Conservation (phyloP, 768 basidiomycete species). For the Termitomyces sp. region DNA sequence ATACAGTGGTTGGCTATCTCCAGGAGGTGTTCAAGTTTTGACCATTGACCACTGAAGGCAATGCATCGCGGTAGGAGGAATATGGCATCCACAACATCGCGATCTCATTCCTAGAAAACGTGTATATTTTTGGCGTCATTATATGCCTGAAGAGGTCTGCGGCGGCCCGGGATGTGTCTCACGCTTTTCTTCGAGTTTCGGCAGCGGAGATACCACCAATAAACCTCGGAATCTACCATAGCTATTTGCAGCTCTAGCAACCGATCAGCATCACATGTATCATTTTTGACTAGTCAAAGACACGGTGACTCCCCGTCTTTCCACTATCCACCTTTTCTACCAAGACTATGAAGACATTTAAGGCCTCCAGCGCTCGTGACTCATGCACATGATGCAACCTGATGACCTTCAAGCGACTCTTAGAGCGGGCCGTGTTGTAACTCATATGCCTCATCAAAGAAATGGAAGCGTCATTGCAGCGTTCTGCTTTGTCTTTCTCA, state of each 20-base stretch:
- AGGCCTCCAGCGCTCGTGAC: neutral
- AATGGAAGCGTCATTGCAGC: neutral
- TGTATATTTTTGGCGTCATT: neutral
- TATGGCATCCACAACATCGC: neutral
- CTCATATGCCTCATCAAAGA: neutral
- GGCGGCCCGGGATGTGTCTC: neutral
- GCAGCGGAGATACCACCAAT: neutral
- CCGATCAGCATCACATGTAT: slow-evolving; percentile 4
- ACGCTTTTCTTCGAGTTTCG: neutral
- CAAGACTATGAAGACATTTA: neutral
- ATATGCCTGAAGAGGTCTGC: neutral
- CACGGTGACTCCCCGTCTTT: neutral
- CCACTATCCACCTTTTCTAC: neutral
- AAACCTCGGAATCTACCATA: neutral
- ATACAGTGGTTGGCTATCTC: neutral
- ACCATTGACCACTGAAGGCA: neutral
- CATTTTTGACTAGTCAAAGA: neutral
- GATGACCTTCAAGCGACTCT: slow-evolving; percentile 3
- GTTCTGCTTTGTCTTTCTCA: neutral
- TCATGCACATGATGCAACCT: slow-evolving; percentile 9
- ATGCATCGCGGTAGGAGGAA: neutral
- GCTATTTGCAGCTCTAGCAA: neutral
- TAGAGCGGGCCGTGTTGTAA: slow-evolving; percentile 7
- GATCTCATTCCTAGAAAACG: neutral
- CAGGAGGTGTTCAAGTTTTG: neutral